phyloP scores from a whole-genome alignment of 2,329 filamentous ascomycete species.

The Xylaria sp. region DNA sequence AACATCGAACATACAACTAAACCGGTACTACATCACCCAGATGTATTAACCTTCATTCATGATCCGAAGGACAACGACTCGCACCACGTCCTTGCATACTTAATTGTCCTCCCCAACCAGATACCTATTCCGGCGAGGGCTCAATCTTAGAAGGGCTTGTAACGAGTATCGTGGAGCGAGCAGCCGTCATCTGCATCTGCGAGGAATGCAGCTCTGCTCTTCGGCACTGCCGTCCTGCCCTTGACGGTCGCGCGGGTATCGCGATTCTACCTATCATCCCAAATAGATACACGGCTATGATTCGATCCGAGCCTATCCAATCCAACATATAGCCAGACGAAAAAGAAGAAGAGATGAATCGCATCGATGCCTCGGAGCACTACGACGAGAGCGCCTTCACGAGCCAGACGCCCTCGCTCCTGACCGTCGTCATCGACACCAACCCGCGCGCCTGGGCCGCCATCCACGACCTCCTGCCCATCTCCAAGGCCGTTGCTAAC shows the following conservation, averaged over 20 bases:
- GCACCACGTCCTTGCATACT: not conserved
- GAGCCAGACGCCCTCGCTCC: constrained; percentile 75
- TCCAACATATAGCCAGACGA: too few relatives aligned
- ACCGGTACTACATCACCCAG: too few relatives aligned
- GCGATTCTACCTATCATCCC: not conserved
- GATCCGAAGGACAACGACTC: not conserved
- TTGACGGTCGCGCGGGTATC: not conserved
- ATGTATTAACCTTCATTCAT: not conserved
- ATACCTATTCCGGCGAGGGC: too few relatives aligned
- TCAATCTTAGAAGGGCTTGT: not conserved
- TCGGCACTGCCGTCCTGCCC: not conserved
- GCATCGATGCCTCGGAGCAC: constrained; percentile 64
- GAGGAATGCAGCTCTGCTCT: not conserved
- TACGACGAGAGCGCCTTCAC: constrained; percentile 58
- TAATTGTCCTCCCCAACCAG: not conserved
- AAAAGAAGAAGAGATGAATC: constrained; percentile 55
- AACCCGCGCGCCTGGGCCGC: constrained; percentile 94
- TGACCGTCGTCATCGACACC: constrained; percentile 91
- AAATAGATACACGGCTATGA: not conserved
- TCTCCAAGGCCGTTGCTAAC: constrained; percentile 84
- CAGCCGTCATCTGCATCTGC: too few relatives aligned
- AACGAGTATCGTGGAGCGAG: not conserved
- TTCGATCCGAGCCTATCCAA: too few relatives aligned
- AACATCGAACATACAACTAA: too few relatives aligned
- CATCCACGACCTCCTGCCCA: constrained; percentile 73